Base-by-base conservation (phyloP, 768 basidiomycete species). In the Cyathus striatus region DNA sequence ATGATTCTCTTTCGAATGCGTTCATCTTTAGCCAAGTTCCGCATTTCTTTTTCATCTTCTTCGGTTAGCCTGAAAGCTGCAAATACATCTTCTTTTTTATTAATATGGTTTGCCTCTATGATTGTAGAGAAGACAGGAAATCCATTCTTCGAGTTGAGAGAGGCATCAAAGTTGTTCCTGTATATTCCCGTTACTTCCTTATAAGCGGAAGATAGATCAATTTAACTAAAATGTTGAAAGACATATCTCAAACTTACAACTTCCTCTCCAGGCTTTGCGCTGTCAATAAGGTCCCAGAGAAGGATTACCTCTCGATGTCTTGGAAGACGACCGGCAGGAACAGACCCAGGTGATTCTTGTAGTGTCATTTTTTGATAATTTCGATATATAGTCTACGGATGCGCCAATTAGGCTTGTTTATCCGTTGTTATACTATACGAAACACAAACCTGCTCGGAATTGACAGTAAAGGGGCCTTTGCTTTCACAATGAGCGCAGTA, bases 361-460 rank as follows among this genome's bases (percentile, higher is more conserved):
- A 99, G 65, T 5, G 94, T 97, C 91, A 98, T 90, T 64, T 91
- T 95, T 63, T 99, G 96, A 60, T 96, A 98, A 62, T 99, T 99
- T 43, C 96, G 79, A 62, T 98, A 99, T 2, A 99, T 83, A 1
- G 96, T 99, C 90, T 98, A 47, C 14, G 40, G 40, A 23, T n/a
- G n/a, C n/a, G 14, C 21, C 21, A 34, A 36, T 22, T 25, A 40
- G 33, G 23, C 16, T n/a, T 27, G 21, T 38, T 18, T n/a, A 21
- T 18, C 6, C 25, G 32, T 35, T 41, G 14, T 34, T 17, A 6
- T 10, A 40, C 13, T 10, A 30, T 10, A 16, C 10, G 33, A 17
- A 20, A 46, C 22, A 61, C 71, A 26, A 45, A 90, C 92, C 74
- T 94, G 92, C 57, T 97, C 93, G 23, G 93, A 95, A 60, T 98